phyloP scores from a whole-genome alignment of 2,329 filamentous ascomycete genomes.

The Calonectria montana region DNA sequence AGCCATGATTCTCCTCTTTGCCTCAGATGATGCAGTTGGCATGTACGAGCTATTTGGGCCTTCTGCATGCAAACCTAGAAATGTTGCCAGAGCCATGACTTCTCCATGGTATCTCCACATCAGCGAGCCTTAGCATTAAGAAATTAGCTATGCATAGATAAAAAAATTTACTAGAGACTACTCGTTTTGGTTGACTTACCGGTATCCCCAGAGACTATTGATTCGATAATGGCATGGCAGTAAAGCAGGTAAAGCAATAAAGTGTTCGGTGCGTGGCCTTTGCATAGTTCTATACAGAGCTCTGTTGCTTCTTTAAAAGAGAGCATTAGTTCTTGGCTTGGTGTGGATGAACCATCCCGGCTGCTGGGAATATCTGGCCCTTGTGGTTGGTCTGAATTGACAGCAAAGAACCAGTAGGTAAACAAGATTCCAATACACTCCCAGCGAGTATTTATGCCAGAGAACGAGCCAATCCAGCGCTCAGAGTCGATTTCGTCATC shows the following conservation, averaged over 20 bases:
- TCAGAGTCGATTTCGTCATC: background rate
- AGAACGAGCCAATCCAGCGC: background rate
- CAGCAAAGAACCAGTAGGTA: background rate
- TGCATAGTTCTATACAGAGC: background rate
- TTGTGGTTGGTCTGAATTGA: background rate
- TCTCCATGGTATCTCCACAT: conserved; percentile 8
- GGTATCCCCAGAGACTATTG: background rate
- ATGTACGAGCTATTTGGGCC: background rate
- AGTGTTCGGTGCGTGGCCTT: background rate
- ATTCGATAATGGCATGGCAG: background rate
- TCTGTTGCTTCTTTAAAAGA: background rate
- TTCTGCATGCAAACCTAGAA: conserved; percentile 5
- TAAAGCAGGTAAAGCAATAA: background rate
- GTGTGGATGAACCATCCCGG: background rate
- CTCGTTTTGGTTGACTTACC: background rate
- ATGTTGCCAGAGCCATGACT: conserved; percentile 3
- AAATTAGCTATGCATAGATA: background rate
- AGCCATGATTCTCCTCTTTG: conserved; percentile 2
- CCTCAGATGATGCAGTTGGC: conserved; percentile 12
- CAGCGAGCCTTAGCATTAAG: background rate
- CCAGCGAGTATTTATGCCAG: background rate
- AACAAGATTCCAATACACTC: background rate
- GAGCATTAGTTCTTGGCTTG: background rate
- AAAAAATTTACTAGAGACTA: background rate
- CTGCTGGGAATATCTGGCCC: background rate